A percentile compares a stretch with the other conserved stretches of the same genome.
phyloP scores from a whole-genome alignment of 2,329 filamentous ascomycete genomes.

The Fusarium brevicatenulatum region DNA sequence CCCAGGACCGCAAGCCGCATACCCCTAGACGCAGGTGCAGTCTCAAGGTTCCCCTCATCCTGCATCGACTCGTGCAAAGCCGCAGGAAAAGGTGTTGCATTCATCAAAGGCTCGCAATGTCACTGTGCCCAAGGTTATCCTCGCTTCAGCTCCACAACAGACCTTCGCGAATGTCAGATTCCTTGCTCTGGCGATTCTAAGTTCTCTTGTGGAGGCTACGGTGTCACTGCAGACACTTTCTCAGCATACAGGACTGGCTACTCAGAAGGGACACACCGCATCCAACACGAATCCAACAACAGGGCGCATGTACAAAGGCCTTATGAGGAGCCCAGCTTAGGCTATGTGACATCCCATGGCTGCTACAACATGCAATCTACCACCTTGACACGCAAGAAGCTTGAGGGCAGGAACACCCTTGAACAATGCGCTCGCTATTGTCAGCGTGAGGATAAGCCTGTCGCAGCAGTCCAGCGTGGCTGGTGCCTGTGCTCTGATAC shows the following conservation, averaged over 20 bases:
- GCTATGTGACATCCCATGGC: not conserved
- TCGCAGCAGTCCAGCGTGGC: not conserved
- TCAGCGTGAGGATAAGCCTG: not conserved
- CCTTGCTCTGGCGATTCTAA: not conserved
- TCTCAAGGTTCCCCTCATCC: not conserved
- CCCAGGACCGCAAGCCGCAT: not conserved
- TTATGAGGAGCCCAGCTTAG: not conserved
- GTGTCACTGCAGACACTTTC: not conserved
- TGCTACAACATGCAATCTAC: not conserved
- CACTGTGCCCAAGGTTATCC: conserved; percentile 8
- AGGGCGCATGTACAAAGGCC: not conserved
- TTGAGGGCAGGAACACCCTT: not conserved
- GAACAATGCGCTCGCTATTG: not conserved
- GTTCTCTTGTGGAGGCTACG: not conserved
- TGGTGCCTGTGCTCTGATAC: conserved; percentile 3
- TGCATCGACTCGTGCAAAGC: not conserved
- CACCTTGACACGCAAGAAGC: not conserved
- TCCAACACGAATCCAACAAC: not conserved
- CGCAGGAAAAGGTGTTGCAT: not conserved
- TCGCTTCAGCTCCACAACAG: rapidly evolving
- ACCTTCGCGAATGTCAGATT: not conserved
- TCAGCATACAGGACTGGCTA: not conserved
- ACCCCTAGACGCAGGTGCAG: rapidly evolving
- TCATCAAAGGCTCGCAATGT: not conserved
- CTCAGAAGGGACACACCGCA: not conserved